A percentile compares a stretch with the other conserved stretches of the same genome.
Evolutionary conservation across 2,329 filamentous ascomycete species (phyloP).

Genomic region (Alternaria incomplexa): DNA sequence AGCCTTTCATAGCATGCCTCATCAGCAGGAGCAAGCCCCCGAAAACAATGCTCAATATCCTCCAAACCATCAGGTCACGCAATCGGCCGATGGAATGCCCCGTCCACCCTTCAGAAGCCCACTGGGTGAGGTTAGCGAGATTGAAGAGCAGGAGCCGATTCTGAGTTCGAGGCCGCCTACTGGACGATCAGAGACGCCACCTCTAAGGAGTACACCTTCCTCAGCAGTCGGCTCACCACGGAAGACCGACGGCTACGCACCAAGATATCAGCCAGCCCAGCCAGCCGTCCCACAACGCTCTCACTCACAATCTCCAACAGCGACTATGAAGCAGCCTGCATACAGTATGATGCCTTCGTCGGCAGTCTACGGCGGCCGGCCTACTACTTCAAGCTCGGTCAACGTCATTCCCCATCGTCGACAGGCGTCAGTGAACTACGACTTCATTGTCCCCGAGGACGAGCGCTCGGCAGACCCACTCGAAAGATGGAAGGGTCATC

Average conservation of each 20-base stretch:
- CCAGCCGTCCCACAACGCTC: slow-evolving; percentile 50
- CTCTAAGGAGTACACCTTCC: slow-evolving; percentile 38
- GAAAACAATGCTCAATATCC: slow-evolving; percentile 13
- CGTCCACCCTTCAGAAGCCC: slow-evolving; percentile 36
- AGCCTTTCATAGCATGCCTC: slow-evolving; percentile 55
- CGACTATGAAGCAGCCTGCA: slow-evolving; percentile 57
- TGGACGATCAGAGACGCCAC: slow-evolving; percentile 43
- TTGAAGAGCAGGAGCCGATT: slow-evolving; percentile 32
- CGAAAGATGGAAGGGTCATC: slow-evolving; percentile 87
- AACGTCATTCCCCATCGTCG: slow-evolving; percentile 43
- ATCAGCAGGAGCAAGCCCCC: slow-evolving; percentile 32
- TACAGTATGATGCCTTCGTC: slow-evolving; percentile 53
- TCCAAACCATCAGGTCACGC: slow-evolving; percentile 33
- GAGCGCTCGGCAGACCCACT: slow-evolving; percentile 72
- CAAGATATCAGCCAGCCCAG: slow-evolving; percentile 55
- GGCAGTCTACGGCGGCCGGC: slow-evolving; percentile 44
- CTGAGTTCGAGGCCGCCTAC: slow-evolving; percentile 25
- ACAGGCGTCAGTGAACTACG: slow-evolving; percentile 57
- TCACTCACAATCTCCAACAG: slow-evolving; percentile 66
- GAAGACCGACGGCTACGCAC: slow-evolving; percentile 49
- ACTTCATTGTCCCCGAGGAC: slow-evolving; percentile 63
- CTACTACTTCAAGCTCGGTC: slow-evolving; percentile 7
- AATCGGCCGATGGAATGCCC: slow-evolving; percentile 34
- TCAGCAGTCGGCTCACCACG: slow-evolving; percentile 50
- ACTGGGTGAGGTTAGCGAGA: slow-evolving; percentile 43